Evolutionary conservation across 371 early-diverging fungal genomes (phyloP).

Genomic region (Coemansia sp.): DNA sequence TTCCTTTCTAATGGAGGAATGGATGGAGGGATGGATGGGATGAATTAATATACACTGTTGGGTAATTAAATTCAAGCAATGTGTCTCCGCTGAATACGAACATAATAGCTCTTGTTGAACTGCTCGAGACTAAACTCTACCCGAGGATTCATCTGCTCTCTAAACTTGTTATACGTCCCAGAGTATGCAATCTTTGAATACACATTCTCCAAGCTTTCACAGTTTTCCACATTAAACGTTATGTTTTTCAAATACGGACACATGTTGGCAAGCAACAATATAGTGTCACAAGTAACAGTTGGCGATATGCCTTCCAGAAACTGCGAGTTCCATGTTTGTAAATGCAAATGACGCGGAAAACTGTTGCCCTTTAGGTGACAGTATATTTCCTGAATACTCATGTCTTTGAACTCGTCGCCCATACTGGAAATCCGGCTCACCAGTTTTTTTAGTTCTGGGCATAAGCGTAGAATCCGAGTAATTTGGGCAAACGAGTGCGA

Average conservation of each 20-base stretch:
- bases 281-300: neutral
- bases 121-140: neutral
- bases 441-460: neutral
- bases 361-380: neutral
- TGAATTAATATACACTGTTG: neutral
- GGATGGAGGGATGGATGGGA: too few relatives aligned
- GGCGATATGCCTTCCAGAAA: neutral
- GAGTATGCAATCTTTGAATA: neutral
- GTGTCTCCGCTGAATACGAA: neutral
- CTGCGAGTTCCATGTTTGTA: neutral
- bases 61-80: neutral
- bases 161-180: neutral
- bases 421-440: neutral
- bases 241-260: neutral
- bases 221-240: neutral
- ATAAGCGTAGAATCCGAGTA: neutral
- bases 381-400: neutral
- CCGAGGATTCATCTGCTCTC: neutral
- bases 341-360: neutral
- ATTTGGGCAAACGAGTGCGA: neutral
- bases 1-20: too few relatives aligned
- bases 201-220: neutral
- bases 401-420: neutral
- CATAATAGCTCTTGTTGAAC: neutral
- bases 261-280: neutral